Base-by-base conservation (phyloP, 768 basidiomycete species). In the Termitomyces sp. region DNA sequence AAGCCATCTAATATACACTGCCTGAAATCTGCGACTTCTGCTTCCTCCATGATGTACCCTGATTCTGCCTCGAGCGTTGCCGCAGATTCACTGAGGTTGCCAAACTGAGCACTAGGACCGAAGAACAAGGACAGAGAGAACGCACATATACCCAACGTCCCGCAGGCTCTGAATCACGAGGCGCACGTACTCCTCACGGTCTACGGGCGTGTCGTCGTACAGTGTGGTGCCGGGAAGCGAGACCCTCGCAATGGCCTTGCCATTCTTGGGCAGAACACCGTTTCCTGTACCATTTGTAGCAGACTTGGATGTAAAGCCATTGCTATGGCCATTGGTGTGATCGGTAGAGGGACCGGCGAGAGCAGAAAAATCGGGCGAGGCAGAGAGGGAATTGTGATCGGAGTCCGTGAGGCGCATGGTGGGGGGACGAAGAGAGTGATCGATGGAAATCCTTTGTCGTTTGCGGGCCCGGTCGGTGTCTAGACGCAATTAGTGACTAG, bases 61-160 rank as follows among this genome's bases (percentile, higher is more conserved):
- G 95, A 97, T 75, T 98, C 95, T 5, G 88, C 90, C 75, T 97
- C 94, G 57, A 98, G 81, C 2, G 89, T 90, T 17, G 87, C 84
- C 31, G 95, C 95, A 31, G 93, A 89, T 78, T 94, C 90, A 62
- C 95, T 98, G 69, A 32, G 61, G 67, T 36, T 60, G 55, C 50
- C 32, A 49, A 25, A 43, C 45, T 52, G 54, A 58, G 48, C 46
- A 57, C 32, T 14, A 7, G 47, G 48, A 46, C 63, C 62, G 60
- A 45, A 62, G 60, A 68, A 58, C 50, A 60, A 25, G 42, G 48
- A 61, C 20, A 52, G 37, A 56, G 50, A 46, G 62, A 42, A 78
- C 86, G 73, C 67, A 88, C 86, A 78, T 77, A 64, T 88, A 88
- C 48, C 95, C 95, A 54, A 95, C 89, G 73, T 97, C 95, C 68